Evolutionary conservation across 2,329 filamentous ascomycete genomes (phyloP).

Genomic region (Penicillium sumatraense): DNA sequence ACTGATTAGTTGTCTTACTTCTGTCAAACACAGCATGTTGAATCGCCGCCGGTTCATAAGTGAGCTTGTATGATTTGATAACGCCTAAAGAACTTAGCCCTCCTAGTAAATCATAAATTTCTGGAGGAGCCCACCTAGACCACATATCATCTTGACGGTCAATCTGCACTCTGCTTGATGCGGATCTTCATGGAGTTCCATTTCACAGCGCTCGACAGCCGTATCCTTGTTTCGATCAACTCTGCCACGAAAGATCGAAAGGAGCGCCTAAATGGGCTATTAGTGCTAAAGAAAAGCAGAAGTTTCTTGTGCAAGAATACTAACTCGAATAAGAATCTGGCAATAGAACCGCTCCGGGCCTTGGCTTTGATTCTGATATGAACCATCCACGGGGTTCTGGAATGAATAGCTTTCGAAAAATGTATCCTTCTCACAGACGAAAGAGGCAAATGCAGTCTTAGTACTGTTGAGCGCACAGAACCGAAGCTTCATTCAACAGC

Average conservation of each 20-base stretch:
- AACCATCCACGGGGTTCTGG: conserved; percentile 30
- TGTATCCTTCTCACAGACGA: conserved; percentile 56
- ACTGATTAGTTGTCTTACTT: conserved; percentile 59
- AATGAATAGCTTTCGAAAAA: conserved; percentile 67
- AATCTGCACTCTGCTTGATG: conserved; percentile 64
- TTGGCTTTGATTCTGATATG: conserved; percentile 8
- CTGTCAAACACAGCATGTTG: conserved; percentile 69
- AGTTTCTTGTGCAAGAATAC: conserved; percentile 10
- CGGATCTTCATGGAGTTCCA: conserved; percentile 61
- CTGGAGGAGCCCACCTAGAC: conserved; percentile 51
- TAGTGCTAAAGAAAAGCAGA: too few relatives aligned
- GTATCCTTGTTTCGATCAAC: conserved; percentile 63
- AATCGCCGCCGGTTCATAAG: conserved; percentile 65
- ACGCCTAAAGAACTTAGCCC: conserved; percentile 50
- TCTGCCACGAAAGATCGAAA: conserved; percentile 67
- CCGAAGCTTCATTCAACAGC: conserved; percentile 55
- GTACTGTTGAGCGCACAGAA: conserved; percentile 66
- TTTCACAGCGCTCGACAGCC: conserved; percentile 65
- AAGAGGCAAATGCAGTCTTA: conserved; percentile 67
- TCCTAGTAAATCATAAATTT: neutral
- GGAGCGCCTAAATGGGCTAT: conserved; percentile 46
- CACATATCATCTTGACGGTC: conserved; percentile 65
- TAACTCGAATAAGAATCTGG: conserved; percentile 62
- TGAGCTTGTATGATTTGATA: conserved; percentile 68
- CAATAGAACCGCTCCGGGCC: conserved; percentile 57